These are phyloP conservation scores for Aspergillus tamarii DNA, from an alignment of 2,329 filamentous ascomycete species.

Conservation along the genomic window DNA sequence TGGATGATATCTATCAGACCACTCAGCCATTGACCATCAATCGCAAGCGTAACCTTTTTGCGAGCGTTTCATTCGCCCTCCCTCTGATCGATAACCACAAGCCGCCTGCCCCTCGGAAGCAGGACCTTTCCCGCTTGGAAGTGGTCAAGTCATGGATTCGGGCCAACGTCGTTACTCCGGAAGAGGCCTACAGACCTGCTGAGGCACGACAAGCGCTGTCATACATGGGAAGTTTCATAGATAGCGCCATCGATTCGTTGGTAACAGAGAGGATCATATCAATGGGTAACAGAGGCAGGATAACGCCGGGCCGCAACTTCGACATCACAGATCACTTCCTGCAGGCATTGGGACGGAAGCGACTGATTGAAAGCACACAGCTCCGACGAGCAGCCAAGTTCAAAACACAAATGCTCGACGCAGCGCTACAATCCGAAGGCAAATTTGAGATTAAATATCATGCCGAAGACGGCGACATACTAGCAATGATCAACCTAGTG, in stretches of 20 bases:
- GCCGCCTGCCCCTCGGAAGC: conserved; percentile 15
- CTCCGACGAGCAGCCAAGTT: conserved; percentile 45
- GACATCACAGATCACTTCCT: conserved; percentile 49
- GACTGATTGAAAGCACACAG: conserved; percentile 43
- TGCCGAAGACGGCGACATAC: conserved; percentile 48
- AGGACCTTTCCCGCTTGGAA: conserved; percentile 33
- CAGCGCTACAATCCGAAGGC: conserved; percentile 35
- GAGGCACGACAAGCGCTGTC: conserved; percentile 41
- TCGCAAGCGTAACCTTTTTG: conserved; percentile 38
- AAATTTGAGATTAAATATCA: conserved; percentile 38
- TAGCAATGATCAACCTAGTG: conserved; percentile 48
- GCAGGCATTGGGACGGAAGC: conserved; percentile 41
- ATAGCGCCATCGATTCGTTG: conserved; percentile 45
- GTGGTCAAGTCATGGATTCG: conserved; percentile 53
- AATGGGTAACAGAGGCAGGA: conserved; percentile 42
- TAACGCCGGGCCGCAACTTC: conserved; percentile 47
- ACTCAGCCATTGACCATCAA: conserved; percentile 35
- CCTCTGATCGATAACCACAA: conserved; percentile 22
- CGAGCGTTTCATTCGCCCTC: conserved; percentile 40
- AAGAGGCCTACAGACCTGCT: conserved; percentile 43
- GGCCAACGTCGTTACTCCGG: conserved; percentile 49
- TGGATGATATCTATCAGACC: conserved; percentile 42
- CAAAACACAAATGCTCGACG: conserved; percentile 48
- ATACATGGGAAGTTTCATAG: conserved; percentile 37
- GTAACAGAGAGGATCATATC: conserved; percentile 45